Percentiles rank a stretch among this genome's conserved stretches.
phyloP scores from a whole-genome alignment of 169 alveolate species.

The Eimeria maxima region DNA sequence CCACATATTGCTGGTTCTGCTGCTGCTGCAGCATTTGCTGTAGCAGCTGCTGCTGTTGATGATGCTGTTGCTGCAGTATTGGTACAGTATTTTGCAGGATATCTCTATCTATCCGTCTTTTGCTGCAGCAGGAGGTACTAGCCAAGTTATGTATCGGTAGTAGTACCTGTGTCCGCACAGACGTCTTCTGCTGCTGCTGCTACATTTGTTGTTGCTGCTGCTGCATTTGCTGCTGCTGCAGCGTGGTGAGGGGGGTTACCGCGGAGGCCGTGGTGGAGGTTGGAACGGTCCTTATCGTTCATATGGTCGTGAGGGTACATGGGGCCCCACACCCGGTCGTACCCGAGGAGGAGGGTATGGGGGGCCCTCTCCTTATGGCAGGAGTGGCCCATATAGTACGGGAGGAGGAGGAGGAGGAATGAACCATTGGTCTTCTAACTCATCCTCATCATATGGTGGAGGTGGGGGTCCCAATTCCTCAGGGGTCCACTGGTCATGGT shows the following conservation, averaged over 20 bases:
- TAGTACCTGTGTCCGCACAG: neutral
- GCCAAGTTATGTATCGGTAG: neutral
- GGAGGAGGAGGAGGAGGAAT: too few relatives aligned
- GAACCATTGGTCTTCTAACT: too few relatives aligned
- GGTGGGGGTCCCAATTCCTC: neutral
- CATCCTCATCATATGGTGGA: too few relatives aligned
- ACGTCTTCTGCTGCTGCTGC: neutral
- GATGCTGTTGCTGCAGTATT: neutral
- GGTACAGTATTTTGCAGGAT: neutral
- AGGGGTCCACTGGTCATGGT: too few relatives aligned
- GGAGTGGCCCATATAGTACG: too few relatives aligned
- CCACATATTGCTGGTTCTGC: neutral
- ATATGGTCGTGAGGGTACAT: neutral
- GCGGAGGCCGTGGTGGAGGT: slow-evolving; percentile 27
- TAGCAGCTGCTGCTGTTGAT: neutral
- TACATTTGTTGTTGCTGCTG: neutral
- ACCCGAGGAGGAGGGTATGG: neutral
- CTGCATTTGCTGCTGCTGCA: slow-evolving; percentile 27
- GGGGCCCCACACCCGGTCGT: too few relatives aligned
- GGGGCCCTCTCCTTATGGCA: neutral
- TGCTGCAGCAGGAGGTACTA: neutral
- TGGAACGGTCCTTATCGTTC: neutral
- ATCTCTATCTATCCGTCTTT: neutral
- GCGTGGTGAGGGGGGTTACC: neutral
- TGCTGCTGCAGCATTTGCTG: slow-evolving; percentile 10